Evolutionary conservation across 306 rosid species (phyloP).

Genomic region (Rosa chinensis): DNA sequence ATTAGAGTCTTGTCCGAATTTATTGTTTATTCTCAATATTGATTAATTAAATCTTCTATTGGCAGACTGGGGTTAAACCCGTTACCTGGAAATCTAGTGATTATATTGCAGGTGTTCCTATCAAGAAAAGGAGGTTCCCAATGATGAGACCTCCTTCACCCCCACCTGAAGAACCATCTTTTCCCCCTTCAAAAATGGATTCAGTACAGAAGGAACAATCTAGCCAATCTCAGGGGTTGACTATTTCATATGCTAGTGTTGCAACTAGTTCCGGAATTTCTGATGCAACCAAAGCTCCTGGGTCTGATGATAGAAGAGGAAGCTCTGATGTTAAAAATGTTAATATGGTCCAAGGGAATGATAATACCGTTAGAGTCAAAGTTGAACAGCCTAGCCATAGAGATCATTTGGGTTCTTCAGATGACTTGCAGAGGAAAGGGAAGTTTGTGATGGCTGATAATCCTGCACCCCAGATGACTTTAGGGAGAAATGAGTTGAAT

Average conservation of each 20-base stretch:
- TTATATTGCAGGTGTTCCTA: conserved; percentile 88
- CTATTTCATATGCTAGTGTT: conserved; percentile 45
- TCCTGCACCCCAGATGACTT: conserved; percentile 26
- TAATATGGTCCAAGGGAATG: conserved; percentile 31
- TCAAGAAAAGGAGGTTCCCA: conserved; percentile 90
- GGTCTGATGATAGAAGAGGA: conserved; percentile 44
- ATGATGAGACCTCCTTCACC: conserved; percentile 56
- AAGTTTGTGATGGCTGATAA: conserved; percentile 34
- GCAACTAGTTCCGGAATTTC: conserved; percentile 48
- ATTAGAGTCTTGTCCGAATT: conserved; percentile 42
- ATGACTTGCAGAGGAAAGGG: conserved; percentile 36
- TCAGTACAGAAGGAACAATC: conserved; percentile 40
- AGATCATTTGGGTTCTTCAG: conserved; percentile 33
- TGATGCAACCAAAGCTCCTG: conserved; percentile 35
- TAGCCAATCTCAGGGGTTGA: conserved; percentile 48
- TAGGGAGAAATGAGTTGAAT: conserved; percentile 43
- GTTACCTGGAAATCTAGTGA: conserved; percentile 59
- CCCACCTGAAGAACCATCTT: conserved; percentile 49
- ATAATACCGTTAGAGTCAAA: conserved; percentile 35
- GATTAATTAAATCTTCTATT: conserved; percentile 69
- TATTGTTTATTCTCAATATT: conserved; percentile 46
- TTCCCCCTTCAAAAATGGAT: conserved; percentile 38
- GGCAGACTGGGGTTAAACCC: conserved; percentile 84
- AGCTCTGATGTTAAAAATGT: conserved; percentile 35
- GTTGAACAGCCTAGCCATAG: conserved; percentile 39